phyloP scores from a whole-genome alignment of 768 basidiomycete genomes.

The Porphyrellus cyaneotinctus region DNA sequence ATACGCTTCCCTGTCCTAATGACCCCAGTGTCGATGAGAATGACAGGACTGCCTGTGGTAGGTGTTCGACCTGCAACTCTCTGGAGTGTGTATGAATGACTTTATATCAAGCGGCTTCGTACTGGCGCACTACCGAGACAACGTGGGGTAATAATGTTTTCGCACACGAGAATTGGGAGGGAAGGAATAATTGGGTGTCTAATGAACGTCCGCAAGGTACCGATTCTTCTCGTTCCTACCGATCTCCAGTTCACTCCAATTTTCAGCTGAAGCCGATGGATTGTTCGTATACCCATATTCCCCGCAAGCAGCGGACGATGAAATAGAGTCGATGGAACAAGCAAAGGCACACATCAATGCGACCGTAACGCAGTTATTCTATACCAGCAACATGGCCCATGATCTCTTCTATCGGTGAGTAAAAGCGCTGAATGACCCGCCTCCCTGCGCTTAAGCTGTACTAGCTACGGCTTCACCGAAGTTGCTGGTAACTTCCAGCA shows the following conservation, averaged over 20 bases:
- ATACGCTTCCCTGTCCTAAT: slow-evolving; percentile 66
- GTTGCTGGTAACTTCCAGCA: slow-evolving; percentile 95
- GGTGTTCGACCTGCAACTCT: background rate
- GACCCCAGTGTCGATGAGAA: slow-evolving; percentile 48
- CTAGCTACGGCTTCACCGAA: slow-evolving; percentile 89
- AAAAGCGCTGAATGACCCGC: background rate
- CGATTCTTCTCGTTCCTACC: background rate
- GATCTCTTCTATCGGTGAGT: slow-evolving; percentile 72
- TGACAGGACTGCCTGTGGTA: slow-evolving; percentile 6
- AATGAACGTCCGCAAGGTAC: slow-evolving; percentile 76
- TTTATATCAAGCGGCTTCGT: slow-evolving; percentile 25
- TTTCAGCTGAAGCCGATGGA: slow-evolving; percentile 5
- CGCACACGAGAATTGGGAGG: slow-evolving; percentile 92
- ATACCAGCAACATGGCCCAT: slow-evolving; percentile 77
- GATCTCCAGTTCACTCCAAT: background rate
- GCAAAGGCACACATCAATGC: slow-evolving; percentile 84
- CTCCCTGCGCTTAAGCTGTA: slow-evolving; percentile 7
- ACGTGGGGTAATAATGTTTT: slow-evolving; percentile 92
- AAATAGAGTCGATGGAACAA: slow-evolving; percentile 55
- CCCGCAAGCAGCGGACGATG: slow-evolving; percentile 52
- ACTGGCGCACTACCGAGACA: slow-evolving; percentile 66
- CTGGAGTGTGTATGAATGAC: background rate
- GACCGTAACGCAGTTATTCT: slow-evolving; percentile 86
- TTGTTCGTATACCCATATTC: slow-evolving; percentile 74
- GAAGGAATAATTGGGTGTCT: slow-evolving; percentile 55